phyloP scores from a whole-genome alignment of 1,284 basidiomycete genomes.

The Mycena sp. region DNA sequence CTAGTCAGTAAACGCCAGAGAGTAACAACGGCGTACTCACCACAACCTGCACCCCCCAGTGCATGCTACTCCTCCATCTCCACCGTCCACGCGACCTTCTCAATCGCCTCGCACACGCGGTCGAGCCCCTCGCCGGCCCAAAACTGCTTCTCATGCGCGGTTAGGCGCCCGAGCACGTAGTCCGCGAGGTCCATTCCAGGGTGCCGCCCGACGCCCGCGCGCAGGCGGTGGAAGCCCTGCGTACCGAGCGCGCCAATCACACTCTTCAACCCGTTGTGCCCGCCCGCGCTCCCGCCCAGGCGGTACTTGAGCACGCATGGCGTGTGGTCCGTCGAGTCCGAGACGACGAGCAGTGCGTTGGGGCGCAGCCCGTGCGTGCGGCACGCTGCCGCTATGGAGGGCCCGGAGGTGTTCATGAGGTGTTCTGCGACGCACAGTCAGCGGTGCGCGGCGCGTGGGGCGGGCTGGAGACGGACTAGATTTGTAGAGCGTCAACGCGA shows the following conservation, averaged over 20 bases:
- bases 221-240: slow-evolving; percentile 72
- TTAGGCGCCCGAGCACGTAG: slow-evolving; percentile 70
- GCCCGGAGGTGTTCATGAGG: slow-evolving; percentile 82
- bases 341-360: no score
- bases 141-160: slow-evolving; percentile 62
- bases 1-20: no score
- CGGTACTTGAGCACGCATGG: no score
- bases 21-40: no score
- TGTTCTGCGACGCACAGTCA: slow-evolving; percentile 59
- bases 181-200: slow-evolving; percentile 55
- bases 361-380: no score
- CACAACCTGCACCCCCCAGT: no score
- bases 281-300: slow-evolving; percentile 76
- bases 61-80: slow-evolving; percentile 26
- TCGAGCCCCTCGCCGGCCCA: no score
- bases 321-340: no score
- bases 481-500: no score
- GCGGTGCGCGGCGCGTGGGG: not conserved
- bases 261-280: slow-evolving; percentile 81
- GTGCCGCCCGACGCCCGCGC: no score
- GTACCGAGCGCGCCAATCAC: slow-evolving; percentile 72
- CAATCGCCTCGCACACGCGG: slow-evolving; percentile 62
- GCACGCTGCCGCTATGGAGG: no score
- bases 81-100: slow-evolving; percentile 57
- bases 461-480: slow-evolving; percentile 73